These are phyloP conservation scores for Suhomyces terraborum DNA, from an alignment of 1,139 yeast genomes.

Conservation along the genomic window DNA sequence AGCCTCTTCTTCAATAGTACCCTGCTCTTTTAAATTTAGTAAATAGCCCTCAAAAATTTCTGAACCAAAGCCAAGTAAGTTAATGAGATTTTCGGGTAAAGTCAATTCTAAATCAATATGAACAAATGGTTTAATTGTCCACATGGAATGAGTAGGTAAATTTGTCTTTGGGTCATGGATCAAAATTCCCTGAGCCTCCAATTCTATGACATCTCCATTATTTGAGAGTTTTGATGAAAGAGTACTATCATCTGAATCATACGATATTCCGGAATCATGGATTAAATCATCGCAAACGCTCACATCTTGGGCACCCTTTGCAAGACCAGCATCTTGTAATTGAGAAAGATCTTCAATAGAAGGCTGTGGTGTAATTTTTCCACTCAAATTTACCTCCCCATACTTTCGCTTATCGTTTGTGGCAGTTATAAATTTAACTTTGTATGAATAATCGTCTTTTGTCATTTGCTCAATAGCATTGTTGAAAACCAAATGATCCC, in stretches of 20 bases:
- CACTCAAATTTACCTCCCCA: slow-evolving; percentile 16
- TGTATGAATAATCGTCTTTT: slow-evolving; percentile 71
- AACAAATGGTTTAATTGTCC: slow-evolving; percentile 83
- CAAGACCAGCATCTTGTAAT: background rate
- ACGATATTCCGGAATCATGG: slow-evolving; percentile 9
- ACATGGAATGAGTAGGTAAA: slow-evolving; percentile 83
- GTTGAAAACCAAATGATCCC: slow-evolving; percentile 68
- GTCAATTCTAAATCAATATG: slow-evolving; percentile 64
- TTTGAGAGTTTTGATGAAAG: slow-evolving; percentile 43
- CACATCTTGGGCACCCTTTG: background rate
- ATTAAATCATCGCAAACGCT: slow-evolving; percentile 5
- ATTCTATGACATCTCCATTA: slow-evolving; percentile 63
- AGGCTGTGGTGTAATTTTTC: slow-evolving; percentile 34
- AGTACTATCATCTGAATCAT: slow-evolving; percentile 22
- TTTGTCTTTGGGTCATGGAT: slow-evolving; percentile 64
- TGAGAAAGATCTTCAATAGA: slow-evolving; percentile 18
- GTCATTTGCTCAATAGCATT: slow-evolving; percentile 74
- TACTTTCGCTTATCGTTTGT: slow-evolving; percentile 37
- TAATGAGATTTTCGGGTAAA: slow-evolving; percentile 65
- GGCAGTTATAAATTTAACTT: slow-evolving; percentile 69
- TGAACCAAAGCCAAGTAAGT: slow-evolving; percentile 85
- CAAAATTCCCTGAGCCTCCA: slow-evolving; percentile 95
- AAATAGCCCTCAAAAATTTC: slow-evolving; percentile 80
- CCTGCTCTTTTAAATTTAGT: slow-evolving; percentile 58
- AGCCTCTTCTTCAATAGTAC: slow-evolving; percentile 59